Conservation (phyloP, 306 rosid genomes). For the Crataegus laevigata region DNA sequence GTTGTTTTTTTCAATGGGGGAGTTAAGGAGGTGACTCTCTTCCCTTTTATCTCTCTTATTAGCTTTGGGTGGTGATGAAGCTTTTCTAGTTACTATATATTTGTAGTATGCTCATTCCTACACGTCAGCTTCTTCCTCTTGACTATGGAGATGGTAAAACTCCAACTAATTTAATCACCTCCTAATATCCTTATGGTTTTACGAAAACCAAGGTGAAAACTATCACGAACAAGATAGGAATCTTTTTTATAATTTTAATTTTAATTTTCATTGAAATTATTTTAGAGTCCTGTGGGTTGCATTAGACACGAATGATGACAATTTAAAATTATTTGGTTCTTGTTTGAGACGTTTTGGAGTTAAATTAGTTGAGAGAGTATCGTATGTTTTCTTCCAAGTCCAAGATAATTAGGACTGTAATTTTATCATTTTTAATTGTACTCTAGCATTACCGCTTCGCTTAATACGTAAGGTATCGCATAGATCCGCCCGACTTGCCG, state of each 20-base stretch:
- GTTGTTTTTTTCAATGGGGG: neutral
- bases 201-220: slow-evolving; percentile 18
- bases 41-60: neutral
- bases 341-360: neutral
- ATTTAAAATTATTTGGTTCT: neutral
- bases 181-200: neutral
- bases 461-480: neutral
- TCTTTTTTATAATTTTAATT: neutral
- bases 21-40: slow-evolving; percentile 24
- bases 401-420: neutral
- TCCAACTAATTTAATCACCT: slow-evolving; percentile 6
- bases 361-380: neutral
- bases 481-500: too few relatives aligned
- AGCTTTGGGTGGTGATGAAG: slow-evolving; percentile 22
- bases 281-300: neutral
- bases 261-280: neutral
- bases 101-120: slow-evolving; percentile 3
- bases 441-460: neutral
- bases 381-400: neutral
- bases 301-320: slow-evolving; percentile 1
- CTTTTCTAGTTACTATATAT: neutral
- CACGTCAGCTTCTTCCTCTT: slow-evolving; percentile 15
- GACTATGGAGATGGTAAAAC: slow-evolving; percentile 7
- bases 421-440: neutral
- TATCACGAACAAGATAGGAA: neutral